phyloP scores from a whole-genome alignment of 257 asterid species.

The Craterostigma plantagineum region DNA sequence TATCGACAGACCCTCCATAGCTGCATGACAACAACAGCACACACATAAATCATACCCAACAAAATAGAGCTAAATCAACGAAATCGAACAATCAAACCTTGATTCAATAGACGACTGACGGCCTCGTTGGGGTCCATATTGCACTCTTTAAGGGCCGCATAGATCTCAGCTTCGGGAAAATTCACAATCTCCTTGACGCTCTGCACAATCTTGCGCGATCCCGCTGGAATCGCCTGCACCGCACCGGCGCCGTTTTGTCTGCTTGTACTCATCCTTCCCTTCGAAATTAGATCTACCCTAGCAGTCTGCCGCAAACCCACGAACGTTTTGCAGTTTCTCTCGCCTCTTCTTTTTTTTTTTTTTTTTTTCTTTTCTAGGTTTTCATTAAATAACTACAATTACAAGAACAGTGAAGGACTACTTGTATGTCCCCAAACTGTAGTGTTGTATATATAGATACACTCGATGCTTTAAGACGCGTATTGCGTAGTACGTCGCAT shows the following conservation, averaged over 20 bases:
- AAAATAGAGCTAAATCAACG: not conserved
- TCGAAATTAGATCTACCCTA: too few relatives aligned
- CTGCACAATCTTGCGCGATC: constrained; percentile 61
- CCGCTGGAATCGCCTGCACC: constrained; percentile 50
- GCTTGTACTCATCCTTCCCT: constrained; percentile 29
- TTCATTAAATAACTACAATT: too few relatives aligned
- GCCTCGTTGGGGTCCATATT: constrained; percentile 99
- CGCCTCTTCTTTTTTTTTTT: too few relatives aligned
- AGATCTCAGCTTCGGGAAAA: constrained; percentile 83
- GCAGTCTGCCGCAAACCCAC: too few relatives aligned
- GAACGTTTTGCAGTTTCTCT: too few relatives aligned
- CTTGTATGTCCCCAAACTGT: too few relatives aligned
- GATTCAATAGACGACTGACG: constrained; percentile 66
- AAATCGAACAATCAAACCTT: constrained; percentile 32
- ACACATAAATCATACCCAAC: not conserved
- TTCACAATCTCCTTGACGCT: constrained; percentile 87
- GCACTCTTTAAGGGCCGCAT: constrained; percentile 81
- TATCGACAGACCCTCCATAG: too few relatives aligned
- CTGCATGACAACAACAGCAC: not conserved
- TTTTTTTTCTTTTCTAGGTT: too few relatives aligned
- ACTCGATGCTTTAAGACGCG: too few relatives aligned
- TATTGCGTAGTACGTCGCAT: too few relatives aligned
- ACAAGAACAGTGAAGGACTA: too few relatives aligned
- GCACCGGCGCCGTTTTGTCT: constrained; percentile 30
- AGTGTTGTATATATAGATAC: too few relatives aligned